Evolutionary conservation across 2,329 filamentous ascomycete species (phyloP), one percentile per base, ranked within the genome.

Genomic region (Verticillium zaregamsianum): DNA sequence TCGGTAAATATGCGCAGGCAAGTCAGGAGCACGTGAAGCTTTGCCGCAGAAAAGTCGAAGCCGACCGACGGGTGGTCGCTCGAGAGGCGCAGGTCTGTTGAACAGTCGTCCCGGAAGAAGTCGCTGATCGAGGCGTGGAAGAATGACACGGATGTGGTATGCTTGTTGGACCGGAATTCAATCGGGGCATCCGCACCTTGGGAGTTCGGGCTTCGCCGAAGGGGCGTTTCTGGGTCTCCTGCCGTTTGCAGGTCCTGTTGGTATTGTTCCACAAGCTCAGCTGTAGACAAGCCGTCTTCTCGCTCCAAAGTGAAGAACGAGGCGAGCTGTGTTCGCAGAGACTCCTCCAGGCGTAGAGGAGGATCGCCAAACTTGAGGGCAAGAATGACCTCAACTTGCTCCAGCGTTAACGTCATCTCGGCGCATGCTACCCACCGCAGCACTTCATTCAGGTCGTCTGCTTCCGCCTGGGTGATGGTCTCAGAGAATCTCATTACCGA

Each of bases 261-360:
- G 57, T 72, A 68, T n/a, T 76, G 72, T 17, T 74, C 75, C 39
- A 77, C 69, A 1, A 79, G 66, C 54, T 79, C 77, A 17, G 78
- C 75, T 0, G 77, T 79, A 0, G 77, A 76, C 11, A 77, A 64
- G 0, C 77, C 78, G 55, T 81, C 79, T 37, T 80, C 77, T 0
- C 79, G 71, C 57, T 77, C 73, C 0, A 82, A 71, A 7, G 74
- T 75, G 49, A 82, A 82, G 56, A 82, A 81, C 58, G 77, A 80
- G 0, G 77, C 75, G 55, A 77, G 82, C 55, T 80, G 77, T 0
- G 74, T 76, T 2, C 80, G 72, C 0, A 82, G 66, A 1, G 74
- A 73, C n/a, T 79, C 76, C 57, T 79, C 77, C 0, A 79, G 70
- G 15, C 74, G 74, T 68, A 73, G 74, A 1, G 72, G 77, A 7